phyloP scores from a whole-genome alignment of 2,329 filamentous ascomycete genomes.

The Colletotrichum echinochloae region DNA sequence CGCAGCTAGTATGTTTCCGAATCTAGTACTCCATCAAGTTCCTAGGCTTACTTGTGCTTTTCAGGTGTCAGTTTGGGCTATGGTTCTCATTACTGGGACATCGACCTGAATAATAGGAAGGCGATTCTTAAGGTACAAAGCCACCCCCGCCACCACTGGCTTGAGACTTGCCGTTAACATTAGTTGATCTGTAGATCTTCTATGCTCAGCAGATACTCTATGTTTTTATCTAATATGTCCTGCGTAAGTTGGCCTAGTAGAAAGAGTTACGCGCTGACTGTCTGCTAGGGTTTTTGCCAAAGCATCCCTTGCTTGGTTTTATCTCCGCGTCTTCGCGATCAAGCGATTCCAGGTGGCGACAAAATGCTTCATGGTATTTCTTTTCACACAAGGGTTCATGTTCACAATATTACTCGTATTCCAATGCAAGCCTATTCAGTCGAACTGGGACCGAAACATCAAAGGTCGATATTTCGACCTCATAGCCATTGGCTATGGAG shows the following conservation, averaged over 20 bases:
- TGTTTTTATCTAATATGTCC: slow-evolving; percentile 40
- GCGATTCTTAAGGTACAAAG: slow-evolving; percentile 27
- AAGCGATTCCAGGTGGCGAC: slow-evolving; percentile 25
- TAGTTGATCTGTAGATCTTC: slow-evolving; percentile 32
- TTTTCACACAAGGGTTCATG: slow-evolving; percentile 37
- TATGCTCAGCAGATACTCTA: slow-evolving; percentile 44
- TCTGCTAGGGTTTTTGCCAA: slow-evolving; percentile 40
- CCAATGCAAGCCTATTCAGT: slow-evolving; percentile 41
- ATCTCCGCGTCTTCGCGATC: slow-evolving; percentile 42
- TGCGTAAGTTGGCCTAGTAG: neutral
- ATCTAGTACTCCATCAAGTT: neutral
- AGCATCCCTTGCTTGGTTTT: slow-evolving; percentile 44
- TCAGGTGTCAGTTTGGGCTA: slow-evolving; percentile 39
- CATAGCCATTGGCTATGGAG: slow-evolving; percentile 27
- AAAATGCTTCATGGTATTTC: slow-evolving; percentile 16
- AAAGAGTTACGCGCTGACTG: neutral
- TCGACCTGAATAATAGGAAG: slow-evolving; percentile 36
- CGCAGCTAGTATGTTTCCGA: slow-evolving; percentile 8
- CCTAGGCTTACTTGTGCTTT: fast-evolving
- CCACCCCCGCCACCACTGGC: no score
- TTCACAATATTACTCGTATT: slow-evolving; percentile 41
- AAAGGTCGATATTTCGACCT: slow-evolving; percentile 29
- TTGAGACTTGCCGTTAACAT: neutral
- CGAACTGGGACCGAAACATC: slow-evolving; percentile 38
- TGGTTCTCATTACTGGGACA: slow-evolving; percentile 44